Conservation (phyloP, 768 basidiomycete genomes). For the Leccinum truebloodii region DNA sequence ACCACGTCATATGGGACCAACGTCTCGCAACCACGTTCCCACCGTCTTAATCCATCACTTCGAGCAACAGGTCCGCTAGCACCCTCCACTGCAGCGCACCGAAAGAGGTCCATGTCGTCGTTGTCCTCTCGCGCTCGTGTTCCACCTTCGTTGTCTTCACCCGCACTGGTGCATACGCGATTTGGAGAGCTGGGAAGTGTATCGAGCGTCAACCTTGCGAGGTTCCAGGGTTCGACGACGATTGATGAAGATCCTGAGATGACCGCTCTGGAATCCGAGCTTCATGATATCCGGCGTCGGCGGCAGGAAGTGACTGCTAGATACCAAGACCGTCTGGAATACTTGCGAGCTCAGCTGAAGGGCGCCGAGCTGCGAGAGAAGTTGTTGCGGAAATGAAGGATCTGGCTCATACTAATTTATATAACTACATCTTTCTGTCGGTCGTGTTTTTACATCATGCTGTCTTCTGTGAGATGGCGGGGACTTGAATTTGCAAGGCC, state of each 20-base stretch:
- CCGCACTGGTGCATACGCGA: slow-evolving; percentile 31
- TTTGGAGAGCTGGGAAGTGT: slow-evolving; percentile 39
- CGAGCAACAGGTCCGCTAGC: slow-evolving; percentile 35
- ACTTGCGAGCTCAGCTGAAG: slow-evolving; percentile 78
- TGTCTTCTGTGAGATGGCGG: slow-evolving; percentile 15
- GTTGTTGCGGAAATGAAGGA: slow-evolving; percentile 56
- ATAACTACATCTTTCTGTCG: slow-evolving; percentile 5
- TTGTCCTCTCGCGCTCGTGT: slow-evolving; percentile 48
- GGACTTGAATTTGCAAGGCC: too few species aligned
- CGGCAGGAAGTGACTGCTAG: slow-evolving; percentile 69
- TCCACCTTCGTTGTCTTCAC: slow-evolving; percentile 37
- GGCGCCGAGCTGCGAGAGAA: slow-evolving; percentile 85
- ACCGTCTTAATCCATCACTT: slow-evolving; percentile 40
- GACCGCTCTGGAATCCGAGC: slow-evolving; percentile 50
- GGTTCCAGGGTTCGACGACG: slow-evolving; percentile 34
- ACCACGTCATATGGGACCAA: slow-evolving; percentile 52
- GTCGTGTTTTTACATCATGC: slow-evolving; percentile 16
- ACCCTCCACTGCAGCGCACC: slow-evolving; percentile 36
- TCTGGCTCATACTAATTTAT: slow-evolving; percentile 1
- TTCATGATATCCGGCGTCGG: slow-evolving; percentile 68
- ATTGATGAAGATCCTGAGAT: slow-evolving; percentile 40
- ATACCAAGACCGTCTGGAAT: slow-evolving; percentile 77
- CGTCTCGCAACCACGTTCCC: slow-evolving; percentile 47
- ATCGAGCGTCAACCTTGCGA: slow-evolving; percentile 52
- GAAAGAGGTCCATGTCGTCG: slow-evolving; percentile 65